Percentiles rank a stretch among this genome's conserved stretches.
Conservation (phyloP, 2,329 filamentous ascomycete genomes). For the Exophiala mesophila region DNA sequence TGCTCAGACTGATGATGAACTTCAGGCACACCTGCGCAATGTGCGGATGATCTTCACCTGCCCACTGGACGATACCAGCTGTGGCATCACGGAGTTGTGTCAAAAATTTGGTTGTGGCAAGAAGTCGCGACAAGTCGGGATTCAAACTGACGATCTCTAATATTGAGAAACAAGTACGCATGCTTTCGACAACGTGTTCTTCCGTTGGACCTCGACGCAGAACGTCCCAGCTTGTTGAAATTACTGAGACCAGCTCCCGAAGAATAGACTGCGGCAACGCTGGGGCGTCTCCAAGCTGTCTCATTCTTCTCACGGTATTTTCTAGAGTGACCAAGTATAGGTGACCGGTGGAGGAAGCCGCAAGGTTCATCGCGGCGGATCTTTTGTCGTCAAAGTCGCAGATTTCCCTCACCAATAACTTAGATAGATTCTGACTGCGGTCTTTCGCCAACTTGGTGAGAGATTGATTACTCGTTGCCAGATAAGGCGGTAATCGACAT, state of each 20-base stretch:
- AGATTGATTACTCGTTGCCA: slow-evolving; percentile 13
- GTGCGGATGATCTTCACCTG: slow-evolving; percentile 13
- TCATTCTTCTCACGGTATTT: slow-evolving; percentile 17
- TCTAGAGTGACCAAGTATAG: slow-evolving; percentile 21
- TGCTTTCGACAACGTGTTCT: slow-evolving; percentile 4
- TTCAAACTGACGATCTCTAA: slow-evolving; percentile 18
- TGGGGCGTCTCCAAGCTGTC: slow-evolving; percentile 12
- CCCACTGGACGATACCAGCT: slow-evolving; percentile 11
- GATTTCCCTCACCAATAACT: slow-evolving; percentile 18
- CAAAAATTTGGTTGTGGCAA: slow-evolving; percentile 4
- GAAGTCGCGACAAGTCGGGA: slow-evolving; percentile 3
- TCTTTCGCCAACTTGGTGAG: slow-evolving; percentile 21
- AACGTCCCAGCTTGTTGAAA: slow-evolving; percentile 5
- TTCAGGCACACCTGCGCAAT: slow-evolving; percentile 50
- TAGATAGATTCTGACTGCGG: slow-evolving; percentile 24
- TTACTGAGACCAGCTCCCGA: slow-evolving; percentile 7
- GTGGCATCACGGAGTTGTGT: slow-evolving; percentile 15
- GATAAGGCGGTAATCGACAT: slow-evolving; percentile 12
- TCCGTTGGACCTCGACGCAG: neutral
- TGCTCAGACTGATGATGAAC: slow-evolving; percentile 78
- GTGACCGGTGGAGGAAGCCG: slow-evolving; percentile 1
- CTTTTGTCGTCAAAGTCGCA: slow-evolving; percentile 15
- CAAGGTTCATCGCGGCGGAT: neutral
- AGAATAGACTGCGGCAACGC: slow-evolving; percentile 8
- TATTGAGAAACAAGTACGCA: slow-evolving; percentile 17